Evolutionary conservation across 2,329 filamentous ascomycete genomes (phyloP).

Genomic region (Exophiala alcalophila): DNA sequence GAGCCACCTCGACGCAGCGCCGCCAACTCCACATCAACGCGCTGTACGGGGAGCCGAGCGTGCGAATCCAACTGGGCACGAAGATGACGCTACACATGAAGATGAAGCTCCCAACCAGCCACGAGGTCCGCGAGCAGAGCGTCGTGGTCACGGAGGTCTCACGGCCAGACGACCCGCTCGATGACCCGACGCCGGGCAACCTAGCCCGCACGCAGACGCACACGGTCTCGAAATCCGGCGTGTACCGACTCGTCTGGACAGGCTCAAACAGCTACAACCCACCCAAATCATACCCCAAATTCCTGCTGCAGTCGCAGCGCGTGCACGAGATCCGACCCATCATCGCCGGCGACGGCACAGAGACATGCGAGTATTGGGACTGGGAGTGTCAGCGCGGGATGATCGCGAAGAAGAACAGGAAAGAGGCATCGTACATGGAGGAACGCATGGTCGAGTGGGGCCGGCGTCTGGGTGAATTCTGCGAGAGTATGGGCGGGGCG

Average conservation of each 20-base stretch:
- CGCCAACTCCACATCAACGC: slow-evolving; percentile 26
- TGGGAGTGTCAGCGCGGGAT: slow-evolving; percentile 48
- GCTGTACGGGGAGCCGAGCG: slow-evolving; percentile 29
- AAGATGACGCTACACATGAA: slow-evolving; percentile 45
- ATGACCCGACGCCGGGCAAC: slow-evolving; percentile 15
- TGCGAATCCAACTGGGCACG: slow-evolving; percentile 40
- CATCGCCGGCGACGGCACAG: slow-evolving; percentile 36
- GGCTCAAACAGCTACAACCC: slow-evolving; percentile 34
- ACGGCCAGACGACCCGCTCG: slow-evolving; percentile 28
- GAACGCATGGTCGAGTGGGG: slow-evolving; percentile 43
- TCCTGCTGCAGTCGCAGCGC: slow-evolving; percentile 44
- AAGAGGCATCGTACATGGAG: slow-evolving; percentile 42
- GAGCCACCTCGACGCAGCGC: slow-evolving; percentile 5
- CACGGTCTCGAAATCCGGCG: slow-evolving; percentile 20
- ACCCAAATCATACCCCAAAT: slow-evolving; percentile 34
- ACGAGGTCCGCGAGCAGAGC: slow-evolving; percentile 18
- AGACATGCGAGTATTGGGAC: slow-evolving; percentile 34
- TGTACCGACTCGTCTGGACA: slow-evolving; percentile 36
- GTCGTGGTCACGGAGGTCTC: slow-evolving; percentile 29
- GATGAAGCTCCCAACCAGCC: slow-evolving; percentile 38
- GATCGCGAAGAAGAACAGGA: slow-evolving; percentile 42
- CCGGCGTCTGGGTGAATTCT: slow-evolving; percentile 41
- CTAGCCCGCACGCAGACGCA: slow-evolving; percentile 31
- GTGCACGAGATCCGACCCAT: slow-evolving; percentile 48
- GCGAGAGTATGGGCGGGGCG: slow-evolving; percentile 29